phyloP scores from a whole-genome alignment of 306 rosid species.

The Carpinus fangiana region DNA sequence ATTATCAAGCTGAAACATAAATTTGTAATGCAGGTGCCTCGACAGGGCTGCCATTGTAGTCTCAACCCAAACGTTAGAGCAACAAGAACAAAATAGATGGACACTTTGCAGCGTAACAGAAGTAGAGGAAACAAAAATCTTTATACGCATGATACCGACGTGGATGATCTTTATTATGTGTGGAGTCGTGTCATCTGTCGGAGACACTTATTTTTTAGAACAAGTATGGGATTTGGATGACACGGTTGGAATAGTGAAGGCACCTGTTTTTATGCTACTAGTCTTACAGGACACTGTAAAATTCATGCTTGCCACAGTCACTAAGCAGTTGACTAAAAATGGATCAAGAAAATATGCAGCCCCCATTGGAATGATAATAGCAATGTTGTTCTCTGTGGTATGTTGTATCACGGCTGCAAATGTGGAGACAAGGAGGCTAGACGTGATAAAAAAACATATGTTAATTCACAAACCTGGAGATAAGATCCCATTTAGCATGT shows the following conservation, averaged over 20 bases:
- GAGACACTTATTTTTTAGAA: constrained; percentile 33
- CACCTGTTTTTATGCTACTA: constrained; percentile 13
- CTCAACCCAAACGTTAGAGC: constrained; percentile 1
- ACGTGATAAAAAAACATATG: constrained; percentile 26
- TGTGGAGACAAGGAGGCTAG: constrained; percentile 31
- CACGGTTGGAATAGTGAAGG: not conserved
- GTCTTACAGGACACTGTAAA: constrained; percentile 4
- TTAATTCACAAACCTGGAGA: constrained; percentile 21
- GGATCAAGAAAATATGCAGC: not conserved
- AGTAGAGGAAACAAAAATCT: constrained; percentile 32
- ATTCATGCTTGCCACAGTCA: not conserved
- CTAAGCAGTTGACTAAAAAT: too few relatives aligned
- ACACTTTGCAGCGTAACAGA: constrained; percentile 31
- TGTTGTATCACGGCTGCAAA: constrained; percentile 38
- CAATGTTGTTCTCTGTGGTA: constrained; percentile 26
- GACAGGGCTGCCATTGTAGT: constrained; percentile 38
- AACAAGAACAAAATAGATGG: constrained; percentile 26
- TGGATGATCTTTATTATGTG: constrained; percentile 19
- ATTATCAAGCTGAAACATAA: not conserved
- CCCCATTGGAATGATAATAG: constrained; percentile 4
- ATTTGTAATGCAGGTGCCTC: constrained; percentile 21
- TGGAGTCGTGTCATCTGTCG: constrained; percentile 34
- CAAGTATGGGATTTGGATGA: constrained; percentile 32
- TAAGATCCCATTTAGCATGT: constrained; percentile 39
- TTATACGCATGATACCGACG: constrained; percentile 10